phyloP scores from a whole-genome alignment of 345 rosid genomes.

The Aquilaria yunnanensis region DNA sequence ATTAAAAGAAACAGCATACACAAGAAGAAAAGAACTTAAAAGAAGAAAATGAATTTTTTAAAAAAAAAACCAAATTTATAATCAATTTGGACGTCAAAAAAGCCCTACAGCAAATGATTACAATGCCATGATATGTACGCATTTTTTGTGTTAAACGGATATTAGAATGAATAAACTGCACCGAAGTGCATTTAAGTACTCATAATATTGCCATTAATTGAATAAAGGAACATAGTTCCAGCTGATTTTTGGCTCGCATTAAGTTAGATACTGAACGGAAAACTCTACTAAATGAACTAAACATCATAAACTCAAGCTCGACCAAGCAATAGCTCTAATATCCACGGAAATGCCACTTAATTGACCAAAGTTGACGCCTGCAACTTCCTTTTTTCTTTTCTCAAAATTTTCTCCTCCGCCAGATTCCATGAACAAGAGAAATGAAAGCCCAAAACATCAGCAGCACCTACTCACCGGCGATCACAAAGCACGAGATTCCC shows the following conservation, averaged over 20 bases:
- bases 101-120: too few relatives aligned
- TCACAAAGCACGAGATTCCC: conserved; percentile 97
- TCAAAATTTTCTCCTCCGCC: conserved; percentile 7
- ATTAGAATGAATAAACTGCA: too few relatives aligned
- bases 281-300: not conserved
- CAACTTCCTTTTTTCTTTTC: not conserved
- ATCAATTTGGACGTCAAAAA: not conserved
- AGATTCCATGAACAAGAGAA: not conserved
- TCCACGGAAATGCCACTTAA: not conserved
- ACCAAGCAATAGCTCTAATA: not conserved
- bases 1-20: not conserved
- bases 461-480: conserved; percentile 60
- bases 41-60: not conserved
- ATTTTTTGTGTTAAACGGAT: too few relatives aligned
- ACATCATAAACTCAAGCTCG: not conserved
- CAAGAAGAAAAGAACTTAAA: not conserved
- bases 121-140: too few relatives aligned
- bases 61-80: not conserved
- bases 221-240: too few relatives aligned
- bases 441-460: not conserved
- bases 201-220: too few relatives aligned
- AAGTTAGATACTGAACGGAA: too few relatives aligned
- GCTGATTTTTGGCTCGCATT: too few relatives aligned
- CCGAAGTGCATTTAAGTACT: too few relatives aligned
- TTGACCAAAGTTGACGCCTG: not conserved